Evolutionary conservation across 1,139 yeast genomes (phyloP), one percentile per base, ranked within the genome.

Genomic region (Geotrichum fermentans): DNA sequence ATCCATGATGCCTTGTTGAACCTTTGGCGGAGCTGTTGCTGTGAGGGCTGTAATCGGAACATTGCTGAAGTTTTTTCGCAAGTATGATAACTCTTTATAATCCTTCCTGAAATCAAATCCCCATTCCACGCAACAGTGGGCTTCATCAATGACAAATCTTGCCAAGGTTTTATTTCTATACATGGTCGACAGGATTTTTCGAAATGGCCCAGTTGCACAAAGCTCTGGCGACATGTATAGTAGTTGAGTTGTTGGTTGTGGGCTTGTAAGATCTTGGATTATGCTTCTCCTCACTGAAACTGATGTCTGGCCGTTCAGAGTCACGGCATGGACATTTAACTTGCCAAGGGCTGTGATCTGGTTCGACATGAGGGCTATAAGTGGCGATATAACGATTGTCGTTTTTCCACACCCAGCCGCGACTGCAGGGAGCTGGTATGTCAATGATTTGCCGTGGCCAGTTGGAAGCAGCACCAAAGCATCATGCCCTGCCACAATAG

Each of bases 121-220:
- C 96, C 96, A 87, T 32, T 89, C 83, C 49, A 92, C 84, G 51
- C 87, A 87, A 74, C 96, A 87, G 67, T 87, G 96, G 0, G 96
- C 96, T 61, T 87, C 96, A 67, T 87, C 96, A 36, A 87, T 84
- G 5, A 87, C 94, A 33, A 87, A 76, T 53, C 95, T 70, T 13
- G 55, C 56, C 33, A 62, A 50, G 14, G 30, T 33, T 43, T 49
- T 45, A 21, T 49, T 34, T 16, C 49, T 52, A 18, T 49, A 46
- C 42, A 58, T 47, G 13, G 44, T 47, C 2, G 35, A 47, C 17
- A 66, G 47, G 18, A 58, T 54, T 7, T 45, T 26, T 3, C 58
- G 54, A 33, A 66, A 64, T n/a, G 55, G 49, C 4, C 52, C 43
- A 5, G 58, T 51, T 10, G 61, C 56, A 33, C 62, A 61, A 32